These are phyloP conservation scores for Scutellaria barbata DNA, from an alignment of 257 asterid species.

Conservation along the genomic window DNA sequence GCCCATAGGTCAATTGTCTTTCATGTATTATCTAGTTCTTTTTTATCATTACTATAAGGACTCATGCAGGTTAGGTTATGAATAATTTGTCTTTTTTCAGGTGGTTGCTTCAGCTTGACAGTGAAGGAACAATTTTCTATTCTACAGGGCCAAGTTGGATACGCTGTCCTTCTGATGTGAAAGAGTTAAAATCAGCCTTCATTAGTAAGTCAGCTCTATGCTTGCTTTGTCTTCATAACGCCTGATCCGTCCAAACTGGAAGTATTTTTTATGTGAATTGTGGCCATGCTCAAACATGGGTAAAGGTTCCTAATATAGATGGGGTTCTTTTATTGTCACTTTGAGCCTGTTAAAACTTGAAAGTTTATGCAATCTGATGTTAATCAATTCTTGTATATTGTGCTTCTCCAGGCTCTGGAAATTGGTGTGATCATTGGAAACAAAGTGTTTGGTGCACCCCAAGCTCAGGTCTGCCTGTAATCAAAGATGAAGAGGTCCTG, in stretches of 20 bases:
- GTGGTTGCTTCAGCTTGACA: constrained; percentile 98
- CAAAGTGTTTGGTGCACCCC: constrained; percentile 89
- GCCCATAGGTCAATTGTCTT: constrained; percentile 33
- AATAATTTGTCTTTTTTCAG: constrained; percentile 48
- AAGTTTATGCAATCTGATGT: constrained; percentile 1
- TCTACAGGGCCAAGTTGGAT: constrained; percentile 86
- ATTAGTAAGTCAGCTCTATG: constrained; percentile 48
- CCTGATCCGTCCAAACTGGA: background rate
- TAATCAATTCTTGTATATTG: constrained; percentile 14
- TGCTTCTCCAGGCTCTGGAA: constrained; percentile 54
- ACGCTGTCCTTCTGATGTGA: constrained; percentile 38
- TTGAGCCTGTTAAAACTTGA: background rate
- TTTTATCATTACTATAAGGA: background rate
- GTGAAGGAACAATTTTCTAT: constrained; percentile 78
- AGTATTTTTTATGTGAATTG: background rate
- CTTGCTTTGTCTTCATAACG: constrained; percentile 20
- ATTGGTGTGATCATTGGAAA: constrained; percentile 99
- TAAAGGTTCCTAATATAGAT: background rate
- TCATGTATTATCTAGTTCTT: constrained; percentile 30
- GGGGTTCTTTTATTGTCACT: background rate
- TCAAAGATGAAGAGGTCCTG: constrained; percentile 61
- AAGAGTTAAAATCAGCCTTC: constrained; percentile 45
- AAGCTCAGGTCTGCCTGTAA: constrained; percentile 55
- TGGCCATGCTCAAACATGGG: constrained; percentile 3
- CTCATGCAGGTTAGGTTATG: constrained; percentile 16